Evolutionary conservation across 1,139 yeast species (phyloP), one percentile per base, ranked within the genome.

Genomic region (Blastobotrys capitulatus): DNA sequence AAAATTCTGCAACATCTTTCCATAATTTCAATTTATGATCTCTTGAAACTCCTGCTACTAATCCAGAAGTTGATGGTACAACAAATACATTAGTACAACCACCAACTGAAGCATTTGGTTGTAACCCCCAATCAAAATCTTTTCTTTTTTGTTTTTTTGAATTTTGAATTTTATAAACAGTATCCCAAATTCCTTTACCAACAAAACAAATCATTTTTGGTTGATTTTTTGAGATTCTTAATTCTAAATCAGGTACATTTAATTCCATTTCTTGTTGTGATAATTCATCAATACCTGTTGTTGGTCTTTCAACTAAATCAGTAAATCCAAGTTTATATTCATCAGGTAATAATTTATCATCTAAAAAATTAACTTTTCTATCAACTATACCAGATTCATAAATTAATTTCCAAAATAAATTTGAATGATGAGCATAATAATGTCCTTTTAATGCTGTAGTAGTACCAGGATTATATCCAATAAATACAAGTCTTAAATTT

Each of bases 131-230:
- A 19, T 59, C 34, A 49, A 75, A 75, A 9, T 51, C 47, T 31
- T 57, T 52, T 27, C 56, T 40, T 8, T 54, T 48, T 19, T 60
- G 48, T 12, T 57, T 41, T 22, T 51, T 53, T 22, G 69, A 67
- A 1, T 59, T 47, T 46, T 71, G 62, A 57, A 65, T 67, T 49
- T 67, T 70, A 49, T 77, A 72, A 1, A 84, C 66, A 2, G 75
- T 66, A 52, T 83, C 88, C 88, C 89, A 85, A n/a, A 85, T 82
- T 0, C 90, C 90, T 56, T 83, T 83, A 0, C 95, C 95, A 2
- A 85, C 77, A 31, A 85, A 66, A 32, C 83, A 82, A 0, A 83
- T 68, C 41, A 71, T 69, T 35, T 64, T 57, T 0, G 84, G 79
- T 2, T 61, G 50, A 37, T 71, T 56, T 1, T 45, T 45, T 1